Conservation (phyloP, 768 basidiomycete genomes). For the Panaeolus papilionaceus region DNA sequence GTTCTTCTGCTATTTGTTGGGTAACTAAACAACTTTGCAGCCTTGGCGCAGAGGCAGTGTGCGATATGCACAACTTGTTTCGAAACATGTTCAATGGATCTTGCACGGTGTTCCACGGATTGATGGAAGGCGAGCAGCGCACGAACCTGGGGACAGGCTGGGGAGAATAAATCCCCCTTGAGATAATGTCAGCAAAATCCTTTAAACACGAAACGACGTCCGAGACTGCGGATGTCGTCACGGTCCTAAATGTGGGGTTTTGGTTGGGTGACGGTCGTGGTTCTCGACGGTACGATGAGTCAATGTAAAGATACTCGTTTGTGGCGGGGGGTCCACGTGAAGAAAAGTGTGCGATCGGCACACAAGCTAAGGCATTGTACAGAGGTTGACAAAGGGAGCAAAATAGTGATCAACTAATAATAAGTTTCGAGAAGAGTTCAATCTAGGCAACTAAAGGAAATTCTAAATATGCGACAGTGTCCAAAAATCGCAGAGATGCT, state of each 20-base stretch:
- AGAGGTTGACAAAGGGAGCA: constrained; percentile 3
- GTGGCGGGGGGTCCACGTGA: neutral
- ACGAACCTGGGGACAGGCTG: neutral
- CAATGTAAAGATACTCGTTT: neutral
- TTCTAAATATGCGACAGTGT: constrained; percentile 1
- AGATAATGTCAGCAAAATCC: neutral
- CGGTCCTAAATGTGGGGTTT: neutral
- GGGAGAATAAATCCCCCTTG: neutral
- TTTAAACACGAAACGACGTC: neutral
- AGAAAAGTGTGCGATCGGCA: neutral
- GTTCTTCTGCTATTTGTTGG: neutral
- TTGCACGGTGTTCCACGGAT: too few relatives aligned
- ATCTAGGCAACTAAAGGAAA: neutral
- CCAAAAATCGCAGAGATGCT: constrained; percentile 2
- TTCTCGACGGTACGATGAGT: neutral
- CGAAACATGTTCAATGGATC: too few relatives aligned
- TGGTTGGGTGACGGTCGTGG: neutral
- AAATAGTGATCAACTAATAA: neutral
- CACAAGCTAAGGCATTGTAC: neutral
- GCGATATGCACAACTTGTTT: too few relatives aligned
- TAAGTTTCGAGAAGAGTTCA: neutral
- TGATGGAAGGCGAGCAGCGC: neutral
- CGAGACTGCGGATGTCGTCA: neutral
- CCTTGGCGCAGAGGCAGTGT: too few relatives aligned
- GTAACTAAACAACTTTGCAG: too few relatives aligned